Percentiles rank a stretch among this genome's conserved stretches.
Evolutionary conservation across 495 filamentous ascomycete species (phyloP).

Genomic region (Cercophora samala): DNA sequence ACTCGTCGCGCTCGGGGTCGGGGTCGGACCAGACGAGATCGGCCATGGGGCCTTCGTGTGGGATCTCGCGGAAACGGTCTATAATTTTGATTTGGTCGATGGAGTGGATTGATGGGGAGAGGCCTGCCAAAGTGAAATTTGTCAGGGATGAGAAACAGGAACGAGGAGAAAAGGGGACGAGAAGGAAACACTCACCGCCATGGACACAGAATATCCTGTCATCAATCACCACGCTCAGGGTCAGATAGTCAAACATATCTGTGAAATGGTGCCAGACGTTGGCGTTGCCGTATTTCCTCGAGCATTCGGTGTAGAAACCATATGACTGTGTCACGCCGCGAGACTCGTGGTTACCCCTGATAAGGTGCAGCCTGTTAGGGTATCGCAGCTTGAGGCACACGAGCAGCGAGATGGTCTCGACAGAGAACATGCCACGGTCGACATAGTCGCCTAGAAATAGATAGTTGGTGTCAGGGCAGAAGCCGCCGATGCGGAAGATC

Average conservation of each 20-base stretch:
- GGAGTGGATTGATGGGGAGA: slow-evolving; percentile 93
- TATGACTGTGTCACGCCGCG: slow-evolving; percentile 97
- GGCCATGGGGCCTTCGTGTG: slow-evolving; percentile 98
- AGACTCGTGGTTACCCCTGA: slow-evolving; percentile 95
- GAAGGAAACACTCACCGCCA: slow-evolving; percentile 55
- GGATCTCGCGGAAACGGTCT: slow-evolving; percentile 96
- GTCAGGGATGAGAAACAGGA: neutral
- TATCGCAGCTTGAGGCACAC: slow-evolving; percentile 93
- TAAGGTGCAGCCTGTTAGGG: slow-evolving; percentile 85
- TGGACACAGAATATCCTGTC: slow-evolving; percentile 99
- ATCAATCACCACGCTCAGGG: slow-evolving; percentile 94
- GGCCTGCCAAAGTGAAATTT: slow-evolving; percentile 43
- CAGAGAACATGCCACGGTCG: slow-evolving; percentile 92
- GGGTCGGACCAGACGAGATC: slow-evolving; percentile 98
- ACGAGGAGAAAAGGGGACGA: neutral
- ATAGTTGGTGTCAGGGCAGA: slow-evolving; percentile 96
- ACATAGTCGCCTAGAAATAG: slow-evolving; percentile 99
- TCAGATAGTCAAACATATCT: slow-evolving; percentile 99
- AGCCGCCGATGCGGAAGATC: slow-evolving; percentile 97
- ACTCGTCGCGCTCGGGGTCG: slow-evolving; percentile 92
- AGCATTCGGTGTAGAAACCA: slow-evolving; percentile 98
- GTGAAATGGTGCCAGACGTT: slow-evolving; percentile 99
- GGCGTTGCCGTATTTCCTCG: slow-evolving; percentile 93
- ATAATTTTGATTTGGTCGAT: slow-evolving; percentile 99
- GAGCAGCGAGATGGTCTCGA: slow-evolving; percentile 94